Evolutionary conservation across 2,329 filamentous ascomycete genomes (phyloP).

Genomic region (Waltergamsia citrina): DNA sequence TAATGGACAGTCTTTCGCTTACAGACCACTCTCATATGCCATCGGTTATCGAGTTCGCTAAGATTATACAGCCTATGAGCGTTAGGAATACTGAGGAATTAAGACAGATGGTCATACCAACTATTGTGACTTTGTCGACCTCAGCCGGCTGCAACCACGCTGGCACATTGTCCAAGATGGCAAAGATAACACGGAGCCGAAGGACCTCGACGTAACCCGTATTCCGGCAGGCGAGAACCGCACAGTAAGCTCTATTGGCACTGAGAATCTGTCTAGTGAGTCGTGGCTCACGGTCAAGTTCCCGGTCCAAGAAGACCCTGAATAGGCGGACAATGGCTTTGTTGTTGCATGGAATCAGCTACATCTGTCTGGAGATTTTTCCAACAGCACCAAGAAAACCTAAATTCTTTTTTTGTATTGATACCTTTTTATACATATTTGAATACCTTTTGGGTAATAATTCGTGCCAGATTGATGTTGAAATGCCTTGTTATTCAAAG

Average conservation of each 20-base stretch:
- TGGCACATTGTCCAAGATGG: slow-evolving; percentile 4
- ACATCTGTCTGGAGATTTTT: slow-evolving; percentile 4
- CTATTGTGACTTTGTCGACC: slow-evolving; percentile 34
- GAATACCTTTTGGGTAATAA: no score
- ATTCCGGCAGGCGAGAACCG: slow-evolving; percentile 1
- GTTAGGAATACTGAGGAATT: slow-evolving; percentile 22
- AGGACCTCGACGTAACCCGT: neutral
- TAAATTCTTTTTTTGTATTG: no score
- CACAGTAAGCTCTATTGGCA: neutral
- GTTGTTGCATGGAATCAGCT: slow-evolving; percentile 9
- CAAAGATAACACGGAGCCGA: neutral
- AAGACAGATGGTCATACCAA: slow-evolving; percentile 31
- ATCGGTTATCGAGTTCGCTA: slow-evolving; percentile 46
- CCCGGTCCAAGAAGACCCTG: slow-evolving; percentile 3
- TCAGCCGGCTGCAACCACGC: slow-evolving; percentile 30
- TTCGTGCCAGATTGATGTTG: no score
- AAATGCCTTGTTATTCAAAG: no score
- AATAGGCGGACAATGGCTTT: slow-evolving; percentile 7
- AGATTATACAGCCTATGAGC: slow-evolving; percentile 44
- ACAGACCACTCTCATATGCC: slow-evolving; percentile 46
- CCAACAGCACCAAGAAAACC: neutral
- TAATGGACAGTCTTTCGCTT: slow-evolving; percentile 50
- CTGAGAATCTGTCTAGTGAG: slow-evolving; percentile 1
- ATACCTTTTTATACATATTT: no score
- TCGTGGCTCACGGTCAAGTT: slow-evolving; percentile 8